phyloP scores from a whole-genome alignment of 1,139 yeast genomes.

The Candida pseudoviswanathii region DNA sequence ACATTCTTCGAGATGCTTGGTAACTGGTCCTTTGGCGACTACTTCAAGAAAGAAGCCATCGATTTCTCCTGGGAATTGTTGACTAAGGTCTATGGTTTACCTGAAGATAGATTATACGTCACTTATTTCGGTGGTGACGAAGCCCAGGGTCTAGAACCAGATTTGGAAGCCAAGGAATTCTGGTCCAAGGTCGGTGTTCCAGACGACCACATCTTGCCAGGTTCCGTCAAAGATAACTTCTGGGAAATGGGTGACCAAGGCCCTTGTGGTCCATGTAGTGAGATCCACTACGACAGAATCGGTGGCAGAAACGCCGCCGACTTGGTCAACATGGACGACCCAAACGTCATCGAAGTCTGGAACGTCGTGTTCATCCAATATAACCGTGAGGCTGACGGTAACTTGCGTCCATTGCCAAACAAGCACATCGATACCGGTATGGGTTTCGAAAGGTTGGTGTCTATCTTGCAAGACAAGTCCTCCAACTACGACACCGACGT shows the following conservation, averaged over 20 bases:
- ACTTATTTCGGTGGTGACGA: slow-evolving; percentile 95
- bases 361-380: slow-evolving; percentile 94
- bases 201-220: slow-evolving; percentile 92
- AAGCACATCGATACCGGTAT: slow-evolving; percentile 97
- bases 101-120: slow-evolving; percentile 80
- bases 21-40: slow-evolving; percentile 99
- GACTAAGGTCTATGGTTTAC: slow-evolving; percentile 79
- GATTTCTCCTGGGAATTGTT: slow-evolving; percentile 87
- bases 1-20: slow-evolving; percentile 99
- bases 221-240: slow-evolving; percentile 86
- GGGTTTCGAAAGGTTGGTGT: slow-evolving; percentile 97
- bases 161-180: slow-evolving; percentile 84
- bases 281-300: slow-evolving; percentile 94
- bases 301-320: slow-evolving; percentile 95
- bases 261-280: slow-evolving; percentile 99
- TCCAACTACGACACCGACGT: slow-evolving; percentile 98
- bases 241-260: slow-evolving; percentile 99
- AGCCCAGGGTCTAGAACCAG: slow-evolving; percentile 83
- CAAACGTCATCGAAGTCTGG: slow-evolving; percentile 97
- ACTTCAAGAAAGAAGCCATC: slow-evolving; percentile 93
- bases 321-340: slow-evolving; percentile 94
- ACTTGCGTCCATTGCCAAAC: slow-evolving; percentile 81
- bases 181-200: slow-evolving; percentile 90
- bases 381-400: slow-evolving; percentile 90
- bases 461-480: slow-evolving; percentile 84